A percentile compares a stretch with the other conserved stretches of the same genome.
phyloP scores from a whole-genome alignment of 306 rosid species.

The Cercis canadensis region DNA sequence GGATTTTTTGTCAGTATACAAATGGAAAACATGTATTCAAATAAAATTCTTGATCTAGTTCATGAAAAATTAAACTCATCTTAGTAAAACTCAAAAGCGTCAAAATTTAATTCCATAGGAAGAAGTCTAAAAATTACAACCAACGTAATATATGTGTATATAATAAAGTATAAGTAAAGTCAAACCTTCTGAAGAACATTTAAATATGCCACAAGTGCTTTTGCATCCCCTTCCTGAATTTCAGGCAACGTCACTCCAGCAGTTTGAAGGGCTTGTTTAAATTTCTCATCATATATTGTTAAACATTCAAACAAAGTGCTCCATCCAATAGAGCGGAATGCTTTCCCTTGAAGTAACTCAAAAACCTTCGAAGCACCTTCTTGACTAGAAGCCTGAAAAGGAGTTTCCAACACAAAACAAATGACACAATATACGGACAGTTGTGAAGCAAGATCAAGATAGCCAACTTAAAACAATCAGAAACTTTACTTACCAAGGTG shows the following conservation, averaged over 20 bases:
- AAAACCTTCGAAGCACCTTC: slow-evolving; percentile 94
- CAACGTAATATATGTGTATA: not conserved
- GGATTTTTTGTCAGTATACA: no score
- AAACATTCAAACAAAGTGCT: slow-evolving; percentile 93
- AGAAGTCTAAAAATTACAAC: not conserved
- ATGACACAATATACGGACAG: slow-evolving; percentile 11
- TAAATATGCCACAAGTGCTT: slow-evolving; percentile 92
- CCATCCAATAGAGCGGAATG: slow-evolving; percentile 98
- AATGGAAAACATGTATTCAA: not conserved
- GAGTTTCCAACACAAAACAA: slow-evolving; percentile 29
- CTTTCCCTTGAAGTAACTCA: slow-evolving; percentile 93
- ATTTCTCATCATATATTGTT: slow-evolving; percentile 92
- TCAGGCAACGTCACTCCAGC: slow-evolving; percentile 87
- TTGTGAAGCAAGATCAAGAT: slow-evolving; percentile 1
- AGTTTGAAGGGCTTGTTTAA: slow-evolving; percentile 90
- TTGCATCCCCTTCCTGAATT: slow-evolving; percentile 96
- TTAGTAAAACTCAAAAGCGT: slow-evolving; percentile 5
- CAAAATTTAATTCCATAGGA: not conserved
- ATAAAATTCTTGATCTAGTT: not conserved
- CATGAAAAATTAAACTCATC: no score
- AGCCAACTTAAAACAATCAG: slow-evolving; percentile 29
- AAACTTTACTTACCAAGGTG: slow-evolving; percentile 71
- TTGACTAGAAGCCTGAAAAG: slow-evolving; percentile 81
- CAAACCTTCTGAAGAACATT: slow-evolving; percentile 89
- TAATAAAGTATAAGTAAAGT: slow-evolving; percentile 13